Evolutionary conservation across 148 eudicot genomes (phyloP), one percentile per base, ranked within the genome.

Genomic region (Cornus florida): DNA sequence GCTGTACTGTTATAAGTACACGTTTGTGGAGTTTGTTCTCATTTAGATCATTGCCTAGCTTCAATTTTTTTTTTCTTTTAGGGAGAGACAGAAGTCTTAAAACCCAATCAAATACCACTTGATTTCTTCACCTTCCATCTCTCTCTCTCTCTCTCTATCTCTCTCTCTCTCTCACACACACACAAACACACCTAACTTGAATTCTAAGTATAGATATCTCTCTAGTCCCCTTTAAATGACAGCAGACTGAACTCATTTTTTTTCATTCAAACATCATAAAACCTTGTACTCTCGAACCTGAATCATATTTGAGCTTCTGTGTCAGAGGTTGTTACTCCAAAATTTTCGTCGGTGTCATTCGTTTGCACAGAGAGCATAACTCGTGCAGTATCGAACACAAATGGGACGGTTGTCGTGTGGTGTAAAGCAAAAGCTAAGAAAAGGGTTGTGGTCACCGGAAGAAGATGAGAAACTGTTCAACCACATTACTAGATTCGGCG

Each of bases 41-140:
- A 60, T 60, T 60, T 60, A 60, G 46, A 41, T 4, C 7, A 16
- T n/a, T 53, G 20, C 62, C 35, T 33, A 35, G 38, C 64, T 14
- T 57, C 19, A 13, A 57, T 57, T 11, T 69, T 62, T 77, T 10
- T 62, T 7, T 69, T 62, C 74, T 10, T 62, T 28, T 28, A 28
- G 5, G 46, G 20, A 7, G 65, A 69, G 14, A 67, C 53, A 84
- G 90, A 83, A 89, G 72, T 84, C 97, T 91, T 93, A 78, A 83
- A 82, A 72, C 69, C 81, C 85, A 93, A 91, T 88, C 86, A 82
- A 84, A 92, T 67, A 66, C 87, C 89, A 94, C 97, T 88, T 91
- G 84, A 92, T 87, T 84, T 70, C 89, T 82, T 86, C 86, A 84
- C 70, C 84, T 82, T 77, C 79, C 19, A 6, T 62, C 20, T 57